Percentiles rank a stretch among this genome's conserved stretches.
Conservation (phyloP, 2,329 filamentous ascomycete genomes). For the Leptodontidium sp. region DNA sequence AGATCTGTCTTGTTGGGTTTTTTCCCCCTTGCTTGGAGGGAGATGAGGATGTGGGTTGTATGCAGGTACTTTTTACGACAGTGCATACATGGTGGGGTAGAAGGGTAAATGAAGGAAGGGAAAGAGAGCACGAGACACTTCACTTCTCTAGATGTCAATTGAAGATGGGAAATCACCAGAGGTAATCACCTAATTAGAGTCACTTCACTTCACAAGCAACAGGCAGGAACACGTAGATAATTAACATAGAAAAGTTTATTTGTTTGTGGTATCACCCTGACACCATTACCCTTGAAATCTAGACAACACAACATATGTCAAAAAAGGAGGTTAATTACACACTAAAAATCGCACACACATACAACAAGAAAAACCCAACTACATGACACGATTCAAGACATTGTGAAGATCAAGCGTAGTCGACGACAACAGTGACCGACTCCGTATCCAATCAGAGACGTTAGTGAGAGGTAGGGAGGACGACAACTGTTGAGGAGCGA, state of each 20-base stretch:
- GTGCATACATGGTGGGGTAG: too few relatives aligned
- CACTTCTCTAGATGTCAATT: too few relatives aligned
- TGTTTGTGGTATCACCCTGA: conserved; percentile 21
- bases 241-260: conserved; percentile 20
- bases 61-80: too few relatives aligned
- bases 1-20: too few relatives aligned
- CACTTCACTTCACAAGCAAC: not conserved
- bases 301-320: conserved; percentile 15
- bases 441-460: conserved; percentile 12
- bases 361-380: conserved; percentile 10
- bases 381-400: not conserved
- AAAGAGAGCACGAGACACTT: too few relatives aligned
- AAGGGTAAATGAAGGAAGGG: too few relatives aligned
- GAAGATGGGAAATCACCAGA: too few relatives aligned
- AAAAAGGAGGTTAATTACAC: conserved; percentile 17
- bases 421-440: not conserved
- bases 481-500: not conserved
- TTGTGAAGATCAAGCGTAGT: not conserved
- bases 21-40: too few relatives aligned
- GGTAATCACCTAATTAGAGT: too few relatives aligned
- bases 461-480: conserved; percentile 8
- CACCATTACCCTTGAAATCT: conserved; percentile 17
- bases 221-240: not conserved
- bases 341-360: conserved; percentile 17
- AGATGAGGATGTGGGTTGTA: too few relatives aligned